Percentiles rank a stretch among this genome's conserved stretches.
phyloP scores from a whole-genome alignment of 1,139 yeast species.

The Yamadazyma triangularis region DNA sequence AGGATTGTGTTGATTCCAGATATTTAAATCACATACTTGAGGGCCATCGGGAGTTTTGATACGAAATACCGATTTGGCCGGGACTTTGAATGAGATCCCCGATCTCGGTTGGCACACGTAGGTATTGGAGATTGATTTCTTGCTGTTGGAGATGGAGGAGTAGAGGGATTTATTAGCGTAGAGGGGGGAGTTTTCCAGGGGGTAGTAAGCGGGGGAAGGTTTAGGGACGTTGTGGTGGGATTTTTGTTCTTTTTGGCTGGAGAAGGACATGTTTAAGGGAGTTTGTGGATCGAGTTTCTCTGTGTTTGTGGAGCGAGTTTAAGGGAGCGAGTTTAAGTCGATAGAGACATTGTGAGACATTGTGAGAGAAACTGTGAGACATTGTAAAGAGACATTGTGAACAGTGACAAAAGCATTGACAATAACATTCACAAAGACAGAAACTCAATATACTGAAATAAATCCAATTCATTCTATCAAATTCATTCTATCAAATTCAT shows the following conservation, averaged over 20 bases:
- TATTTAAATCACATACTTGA: conserved; percentile 65
- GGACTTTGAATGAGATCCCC: conserved; percentile 58
- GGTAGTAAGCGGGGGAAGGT: conserved; percentile 56
- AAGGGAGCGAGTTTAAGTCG: too few relatives aligned
- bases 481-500: too few relatives aligned
- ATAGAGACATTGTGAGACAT: too few relatives aligned
- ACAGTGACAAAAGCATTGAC: too few relatives aligned
- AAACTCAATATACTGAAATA: too few relatives aligned
- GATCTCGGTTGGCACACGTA: conserved; percentile 48
- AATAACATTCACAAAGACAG: too few relatives aligned
- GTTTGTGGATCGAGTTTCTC: too few relatives aligned
- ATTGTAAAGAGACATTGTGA: too few relatives aligned
- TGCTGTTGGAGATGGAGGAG: conserved; percentile 37
- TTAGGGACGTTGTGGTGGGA: conserved; percentile 41
- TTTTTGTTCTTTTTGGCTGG: conserved; percentile 36
- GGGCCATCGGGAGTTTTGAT: conserved; percentile 66
- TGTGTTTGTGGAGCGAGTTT: too few relatives aligned
- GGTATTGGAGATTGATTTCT: conserved; percentile 31
- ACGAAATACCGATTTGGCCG: conserved; percentile 54
- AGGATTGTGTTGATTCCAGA: conserved; percentile 59
- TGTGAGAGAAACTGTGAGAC: too few relatives aligned
- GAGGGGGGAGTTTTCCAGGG: conserved; percentile 49
- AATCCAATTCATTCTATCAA: too few relatives aligned
- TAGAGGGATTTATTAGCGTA: conserved; percentile 49
- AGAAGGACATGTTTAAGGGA: conserved; percentile 13